These are phyloP conservation scores for Anthostomella pinea DNA, from an alignment of 2,329 filamentous ascomycete species.

Conservation along the genomic window DNA sequence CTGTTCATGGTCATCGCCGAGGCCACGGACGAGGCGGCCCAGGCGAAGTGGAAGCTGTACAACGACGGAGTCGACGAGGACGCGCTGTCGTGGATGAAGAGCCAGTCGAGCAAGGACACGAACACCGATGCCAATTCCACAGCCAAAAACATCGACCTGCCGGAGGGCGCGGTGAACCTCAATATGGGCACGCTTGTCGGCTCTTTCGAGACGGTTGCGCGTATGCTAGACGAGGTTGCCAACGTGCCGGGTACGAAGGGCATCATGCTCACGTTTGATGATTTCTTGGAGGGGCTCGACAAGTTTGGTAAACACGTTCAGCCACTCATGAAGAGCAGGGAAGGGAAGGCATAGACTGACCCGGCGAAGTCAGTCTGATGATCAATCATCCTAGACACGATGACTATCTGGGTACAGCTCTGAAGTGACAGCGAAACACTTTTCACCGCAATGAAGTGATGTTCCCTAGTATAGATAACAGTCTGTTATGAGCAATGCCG, in stretches of 20 bases:
- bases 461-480: too few relatives aligned
- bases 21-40: slow-evolving; percentile 29
- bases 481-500: too few relatives aligned
- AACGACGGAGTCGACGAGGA: slow-evolving; percentile 31
- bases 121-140: slow-evolving; percentile 31
- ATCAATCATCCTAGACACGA: too few relatives aligned
- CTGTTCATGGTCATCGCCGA: slow-evolving; percentile 34
- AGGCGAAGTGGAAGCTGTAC: slow-evolving; percentile 32
- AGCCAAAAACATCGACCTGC: slow-evolving; percentile 23
- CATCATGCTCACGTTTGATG: slow-evolving; percentile 34
- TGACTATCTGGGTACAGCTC: too few relatives aligned
- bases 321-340: slow-evolving; percentile 33
- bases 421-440: too few relatives aligned
- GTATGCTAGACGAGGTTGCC: slow-evolving; percentile 32
- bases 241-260: slow-evolving; percentile 31
- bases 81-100: slow-evolving; percentile 32
- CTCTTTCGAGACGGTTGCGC: slow-evolving; percentile 28
- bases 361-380: too few relatives aligned
- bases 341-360: slow-evolving; percentile 8
- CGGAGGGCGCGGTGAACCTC: slow-evolving; percentile 32
- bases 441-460: too few relatives aligned
- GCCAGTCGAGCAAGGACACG: slow-evolving; percentile 30
- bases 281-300: slow-evolving; percentile 30
- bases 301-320: slow-evolving; percentile 33
- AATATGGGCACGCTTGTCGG: slow-evolving; percentile 31